A percentile compares a stretch with the other conserved stretches of the same genome.
Conservation (phyloP, 1,284 basidiomycete genomes). For the Thecaphora frezii region DNA sequence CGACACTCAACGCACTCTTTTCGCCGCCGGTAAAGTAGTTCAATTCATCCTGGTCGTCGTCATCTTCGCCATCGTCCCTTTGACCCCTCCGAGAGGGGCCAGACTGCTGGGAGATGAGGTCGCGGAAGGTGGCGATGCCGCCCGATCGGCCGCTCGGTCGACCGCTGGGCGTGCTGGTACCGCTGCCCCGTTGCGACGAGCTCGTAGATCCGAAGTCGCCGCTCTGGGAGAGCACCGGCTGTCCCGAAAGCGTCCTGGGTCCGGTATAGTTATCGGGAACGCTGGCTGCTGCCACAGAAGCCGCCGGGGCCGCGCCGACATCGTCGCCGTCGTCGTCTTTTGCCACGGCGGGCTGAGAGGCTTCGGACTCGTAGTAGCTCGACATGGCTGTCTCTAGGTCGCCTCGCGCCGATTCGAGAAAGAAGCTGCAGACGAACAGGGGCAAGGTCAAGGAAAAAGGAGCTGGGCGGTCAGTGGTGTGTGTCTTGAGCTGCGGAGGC, state of each 20-base stretch:
- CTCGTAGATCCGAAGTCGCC: not conserved
- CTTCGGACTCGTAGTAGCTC: slow-evolving; percentile 56
- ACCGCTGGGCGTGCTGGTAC: slow-evolving; percentile 2
- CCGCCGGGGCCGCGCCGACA: slow-evolving; percentile 2
- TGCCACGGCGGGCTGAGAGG: slow-evolving; percentile 8
- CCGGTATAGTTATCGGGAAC: slow-evolving; percentile 32
- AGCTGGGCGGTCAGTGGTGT: no score
- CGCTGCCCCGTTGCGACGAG: slow-evolving; percentile 4
- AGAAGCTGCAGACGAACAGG: slow-evolving; percentile 40
- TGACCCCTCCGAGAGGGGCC: slow-evolving; percentile 16
- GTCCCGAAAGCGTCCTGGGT: slow-evolving; percentile 59
- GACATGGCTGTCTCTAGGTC: slow-evolving; percentile 59
- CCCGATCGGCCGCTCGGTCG: slow-evolving; percentile 19
- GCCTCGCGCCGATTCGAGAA: slow-evolving; percentile 57
- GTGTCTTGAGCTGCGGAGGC: no score
- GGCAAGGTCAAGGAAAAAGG: not conserved
- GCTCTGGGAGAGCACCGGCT: slow-evolving; percentile 30
- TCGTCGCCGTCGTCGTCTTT: slow-evolving; percentile 5
- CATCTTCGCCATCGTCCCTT: slow-evolving; percentile 43
- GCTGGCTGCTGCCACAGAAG: slow-evolving; percentile 9
- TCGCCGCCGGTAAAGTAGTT: slow-evolving; percentile 59
- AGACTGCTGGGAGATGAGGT: slow-evolving; percentile 37
- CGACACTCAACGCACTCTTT: slow-evolving; percentile 80
- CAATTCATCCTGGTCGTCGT: slow-evolving; percentile 45
- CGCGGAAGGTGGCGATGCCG: slow-evolving; percentile 59